Percentiles rank a stretch among this genome's conserved stretches.
Conservation (phyloP, 768 basidiomycete species). For the Lyophyllum atratum region DNA sequence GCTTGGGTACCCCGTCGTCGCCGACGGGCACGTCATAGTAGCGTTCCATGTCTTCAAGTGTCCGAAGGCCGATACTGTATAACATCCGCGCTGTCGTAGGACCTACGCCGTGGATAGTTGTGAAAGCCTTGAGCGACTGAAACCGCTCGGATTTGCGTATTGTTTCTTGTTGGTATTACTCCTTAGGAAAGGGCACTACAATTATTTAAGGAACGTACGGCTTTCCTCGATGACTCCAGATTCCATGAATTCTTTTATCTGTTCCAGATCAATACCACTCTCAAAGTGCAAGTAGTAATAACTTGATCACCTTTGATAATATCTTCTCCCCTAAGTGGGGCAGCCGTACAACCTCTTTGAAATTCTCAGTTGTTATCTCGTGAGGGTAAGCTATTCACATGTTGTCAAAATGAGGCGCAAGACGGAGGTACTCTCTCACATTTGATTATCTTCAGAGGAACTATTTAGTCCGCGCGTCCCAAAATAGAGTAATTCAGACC, state of each 20-base stretch:
- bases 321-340: constrained; percentile 56
- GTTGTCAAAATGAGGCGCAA: constrained; percentile 1
- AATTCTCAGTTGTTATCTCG: constrained; percentile 36
- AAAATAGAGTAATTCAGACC: constrained; percentile 21
- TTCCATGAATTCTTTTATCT: constrained; percentile 68
- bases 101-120: constrained; percentile 74
- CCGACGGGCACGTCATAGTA: constrained; percentile 54
- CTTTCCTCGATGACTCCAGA: constrained; percentile 61
- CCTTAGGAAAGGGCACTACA: background rate
- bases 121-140: constrained; percentile 56
- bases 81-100: constrained; percentile 66
- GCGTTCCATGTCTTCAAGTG: constrained; percentile 65
- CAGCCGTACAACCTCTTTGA: constrained; percentile 42
- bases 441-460: constrained; percentile 43
- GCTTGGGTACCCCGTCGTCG: background rate
- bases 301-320: constrained; percentile 42
- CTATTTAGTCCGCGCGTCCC: constrained; percentile 17
- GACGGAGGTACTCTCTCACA: constrained; percentile 25
- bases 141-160: constrained; percentile 54
- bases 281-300: background rate
- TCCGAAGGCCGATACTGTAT: constrained; percentile 66
- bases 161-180: constrained; percentile 44
- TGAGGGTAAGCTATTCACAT: constrained; percentile 48
- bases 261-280: background rate
- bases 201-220: constrained; percentile 34